Evolutionary conservation across 768 basidiomycete species (phyloP).

Genomic region (Suillus discolor): DNA sequence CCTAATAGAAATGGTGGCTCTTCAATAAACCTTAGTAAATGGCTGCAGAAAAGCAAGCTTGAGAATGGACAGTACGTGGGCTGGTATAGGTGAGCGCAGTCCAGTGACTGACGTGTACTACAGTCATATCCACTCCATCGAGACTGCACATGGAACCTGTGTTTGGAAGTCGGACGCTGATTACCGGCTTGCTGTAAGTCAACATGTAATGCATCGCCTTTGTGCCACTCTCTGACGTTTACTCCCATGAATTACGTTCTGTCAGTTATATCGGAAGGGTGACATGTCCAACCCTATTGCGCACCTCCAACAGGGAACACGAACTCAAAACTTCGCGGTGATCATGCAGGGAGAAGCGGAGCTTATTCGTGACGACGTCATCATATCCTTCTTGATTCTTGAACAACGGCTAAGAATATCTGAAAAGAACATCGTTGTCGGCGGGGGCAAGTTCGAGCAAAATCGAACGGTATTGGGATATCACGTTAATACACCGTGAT

Average conservation of each 20-base stretch:
- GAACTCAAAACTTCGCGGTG: constrained; percentile 13
- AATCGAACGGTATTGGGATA: constrained; percentile 14
- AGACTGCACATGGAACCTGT: constrained; percentile 4
- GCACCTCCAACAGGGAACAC: constrained; percentile 10
- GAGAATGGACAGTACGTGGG: constrained; percentile 17
- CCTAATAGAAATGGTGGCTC: constrained; percentile 4
- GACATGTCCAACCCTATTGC: constrained; percentile 12
- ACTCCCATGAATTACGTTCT: background rate
- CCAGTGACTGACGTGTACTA: background rate
- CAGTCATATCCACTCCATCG: constrained; percentile 16
- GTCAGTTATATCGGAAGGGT: constrained; percentile 16
- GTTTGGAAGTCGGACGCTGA: constrained; percentile 19
- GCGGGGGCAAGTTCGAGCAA: constrained; percentile 18
- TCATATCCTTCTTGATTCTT: constrained; percentile 19
- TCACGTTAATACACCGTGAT: background rate
- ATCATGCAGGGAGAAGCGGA: constrained; percentile 15
- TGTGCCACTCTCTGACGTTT: constrained; percentile 2
- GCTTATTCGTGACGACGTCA: constrained; percentile 16
- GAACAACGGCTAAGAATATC: constrained; percentile 16
- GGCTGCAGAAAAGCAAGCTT: constrained; percentile 16
- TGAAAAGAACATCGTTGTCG: constrained; percentile 14
- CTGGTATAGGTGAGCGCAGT: background rate
- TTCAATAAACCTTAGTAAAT: constrained; percentile 16
- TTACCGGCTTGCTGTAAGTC: constrained; percentile 17
- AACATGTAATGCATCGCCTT: background rate